These are phyloP conservation scores for Ascomycota sp. DNA, from an alignment of 2,329 filamentous ascomycete genomes.

Conservation along the genomic window DNA sequence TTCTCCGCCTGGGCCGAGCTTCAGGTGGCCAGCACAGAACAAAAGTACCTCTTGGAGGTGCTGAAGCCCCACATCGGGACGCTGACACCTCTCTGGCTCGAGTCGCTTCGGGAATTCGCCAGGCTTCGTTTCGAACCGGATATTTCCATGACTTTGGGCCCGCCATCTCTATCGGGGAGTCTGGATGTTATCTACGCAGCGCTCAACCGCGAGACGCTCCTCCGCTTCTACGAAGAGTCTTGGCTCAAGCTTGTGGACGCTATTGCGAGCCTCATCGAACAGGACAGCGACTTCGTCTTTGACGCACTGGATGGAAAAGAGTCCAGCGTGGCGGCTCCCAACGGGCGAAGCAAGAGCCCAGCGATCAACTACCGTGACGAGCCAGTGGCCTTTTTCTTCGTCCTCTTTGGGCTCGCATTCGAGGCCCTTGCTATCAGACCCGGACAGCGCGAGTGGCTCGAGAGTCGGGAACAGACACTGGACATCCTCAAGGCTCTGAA, in stretches of 20 bases:
- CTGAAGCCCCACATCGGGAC: conserved; percentile 77
- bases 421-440: conserved; percentile 79
- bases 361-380: conserved; percentile 97
- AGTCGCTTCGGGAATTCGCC: conserved; percentile 83
- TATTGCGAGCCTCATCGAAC: conserved; percentile 90
- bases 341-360: conserved; percentile 37
- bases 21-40: conserved; percentile 84
- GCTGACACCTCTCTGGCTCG: conserved; percentile 82
- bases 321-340: conserved; percentile 23
- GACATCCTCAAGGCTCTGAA: conserved; percentile 81
- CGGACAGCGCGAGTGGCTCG: conserved; percentile 26
- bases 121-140: conserved; percentile 88
- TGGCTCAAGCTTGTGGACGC: conserved; percentile 96
- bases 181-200: conserved; percentile 89
- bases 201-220: conserved; percentile 76
- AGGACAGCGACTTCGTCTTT: conserved; percentile 95
- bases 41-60: conserved; percentile 73
- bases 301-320: conserved; percentile 83
- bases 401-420: conserved; percentile 88
- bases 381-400: conserved; percentile 96
- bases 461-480: conserved; percentile 57
- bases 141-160: conserved; percentile 76
- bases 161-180: conserved; percentile 62
- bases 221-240: conserved; percentile 91
- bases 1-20: conserved; percentile 95